phyloP scores from a whole-genome alignment of 441 rosid species.

The Monsonia emarginata region DNA sequence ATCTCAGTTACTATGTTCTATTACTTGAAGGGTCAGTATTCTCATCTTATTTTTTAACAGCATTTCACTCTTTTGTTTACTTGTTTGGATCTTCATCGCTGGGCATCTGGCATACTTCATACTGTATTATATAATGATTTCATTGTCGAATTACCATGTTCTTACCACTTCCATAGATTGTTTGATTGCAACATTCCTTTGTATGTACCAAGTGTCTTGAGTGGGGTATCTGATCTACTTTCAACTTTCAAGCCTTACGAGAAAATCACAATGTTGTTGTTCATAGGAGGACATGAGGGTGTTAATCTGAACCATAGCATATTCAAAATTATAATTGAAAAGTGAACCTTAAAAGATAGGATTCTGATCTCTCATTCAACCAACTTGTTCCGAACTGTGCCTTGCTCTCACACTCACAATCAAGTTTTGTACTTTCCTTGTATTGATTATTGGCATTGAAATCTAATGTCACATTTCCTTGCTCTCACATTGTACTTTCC shows the following conservation, averaged over 20 bases:
- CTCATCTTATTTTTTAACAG: conserved; percentile 4
- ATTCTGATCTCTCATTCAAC: background rate
- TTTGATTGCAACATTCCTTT: background rate
- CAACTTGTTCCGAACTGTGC: background rate
- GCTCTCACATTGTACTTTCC: no score
- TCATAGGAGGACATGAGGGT: background rate
- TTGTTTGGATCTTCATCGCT: background rate
- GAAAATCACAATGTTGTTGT: background rate
- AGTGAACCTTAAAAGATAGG: background rate
- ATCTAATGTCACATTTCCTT: conserved; percentile 16
- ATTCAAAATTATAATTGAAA: background rate
- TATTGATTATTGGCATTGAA: background rate
- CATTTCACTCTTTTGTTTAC: background rate
- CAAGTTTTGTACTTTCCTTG: background rate
- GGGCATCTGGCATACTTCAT: background rate
- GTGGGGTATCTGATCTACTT: background rate
- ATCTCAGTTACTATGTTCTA: conserved; percentile 74
- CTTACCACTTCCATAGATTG: background rate
- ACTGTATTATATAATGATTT: background rate
- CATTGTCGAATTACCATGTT: background rate
- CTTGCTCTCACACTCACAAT: background rate
- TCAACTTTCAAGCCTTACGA: background rate
- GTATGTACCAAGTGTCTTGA: background rate
- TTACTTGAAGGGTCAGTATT: conserved; percentile 65
- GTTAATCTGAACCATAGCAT: background rate